Evolutionary conservation across 192 early-diverging fungal genomes (phyloP).

Genomic region (Backusella sp.): DNA sequence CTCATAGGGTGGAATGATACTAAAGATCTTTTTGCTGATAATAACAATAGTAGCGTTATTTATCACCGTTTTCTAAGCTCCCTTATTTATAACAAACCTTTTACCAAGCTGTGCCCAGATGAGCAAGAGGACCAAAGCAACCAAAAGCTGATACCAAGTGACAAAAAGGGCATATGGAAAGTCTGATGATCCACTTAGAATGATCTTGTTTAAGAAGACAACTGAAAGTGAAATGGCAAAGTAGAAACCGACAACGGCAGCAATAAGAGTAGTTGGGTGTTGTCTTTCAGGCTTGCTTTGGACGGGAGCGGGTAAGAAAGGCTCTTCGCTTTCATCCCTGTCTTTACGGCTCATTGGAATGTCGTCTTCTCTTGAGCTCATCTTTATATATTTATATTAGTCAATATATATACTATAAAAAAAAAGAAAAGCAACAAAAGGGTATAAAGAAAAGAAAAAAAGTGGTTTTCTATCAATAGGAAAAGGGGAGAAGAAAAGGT

Average conservation of each 20-base stretch:
- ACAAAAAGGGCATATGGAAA: conserved; percentile 69
- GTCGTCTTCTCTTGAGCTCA: conserved; percentile 21
- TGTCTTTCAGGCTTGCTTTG: conserved; percentile 21
- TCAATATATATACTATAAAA: too few species aligned
- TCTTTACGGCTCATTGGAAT: conserved; percentile 35
- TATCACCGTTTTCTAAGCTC: neutral
- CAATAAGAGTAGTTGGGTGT: conserved; percentile 41
- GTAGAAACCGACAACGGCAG: conserved; percentile 58
- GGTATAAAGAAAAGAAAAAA: too few species aligned
- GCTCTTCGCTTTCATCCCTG: conserved; percentile 33
- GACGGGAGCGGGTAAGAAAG: conserved; percentile 44
- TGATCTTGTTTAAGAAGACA: conserved; percentile 69
- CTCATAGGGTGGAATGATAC: conserved; percentile 64
- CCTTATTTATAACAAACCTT: conserved; percentile 33
- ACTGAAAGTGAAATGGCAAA: conserved; percentile 61
- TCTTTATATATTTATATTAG: neutral
- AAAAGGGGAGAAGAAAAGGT: too few species aligned
- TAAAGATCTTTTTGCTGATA: conserved; percentile 43
- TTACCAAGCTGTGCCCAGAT: conserved; percentile 54
- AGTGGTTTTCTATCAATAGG: too few species aligned
- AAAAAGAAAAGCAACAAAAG: too few species aligned
- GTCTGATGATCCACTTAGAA: conserved; percentile 53
- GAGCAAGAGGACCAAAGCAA: conserved; percentile 53
- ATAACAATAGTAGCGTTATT: too few species aligned
- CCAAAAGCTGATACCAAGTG: conserved; percentile 64